A percentile compares a stretch with the other conserved stretches of the same genome.
These are phyloP conservation scores for Glaciozyma martinii DNA, from an alignment of 768 basidiomycete genomes.

Conservation along the genomic window DNA sequence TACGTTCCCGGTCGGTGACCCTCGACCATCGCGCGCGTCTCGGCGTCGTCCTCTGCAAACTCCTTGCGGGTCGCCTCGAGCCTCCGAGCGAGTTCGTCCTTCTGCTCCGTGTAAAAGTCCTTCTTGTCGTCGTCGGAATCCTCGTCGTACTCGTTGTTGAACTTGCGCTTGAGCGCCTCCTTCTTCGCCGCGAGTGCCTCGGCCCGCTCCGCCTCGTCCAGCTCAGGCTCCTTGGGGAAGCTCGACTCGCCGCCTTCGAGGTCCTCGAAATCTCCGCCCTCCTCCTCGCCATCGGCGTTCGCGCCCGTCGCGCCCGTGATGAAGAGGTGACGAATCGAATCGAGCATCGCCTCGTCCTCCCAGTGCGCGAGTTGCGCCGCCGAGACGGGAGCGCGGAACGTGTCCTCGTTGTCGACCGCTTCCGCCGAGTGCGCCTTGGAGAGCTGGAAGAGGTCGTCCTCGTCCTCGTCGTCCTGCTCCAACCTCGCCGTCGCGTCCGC, in stretches of 20 bases:
- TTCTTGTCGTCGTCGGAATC: conserved; percentile 46
- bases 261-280: conserved; percentile 41
- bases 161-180: conserved; percentile 82
- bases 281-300: conserved; percentile 43
- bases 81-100: conserved; percentile 61
- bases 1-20: conserved; percentile 85
- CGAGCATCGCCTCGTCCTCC: conserved; percentile 75
- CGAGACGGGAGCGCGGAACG: conserved; percentile 38
- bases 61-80: conserved; percentile 63
- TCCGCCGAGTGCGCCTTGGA: neutral
- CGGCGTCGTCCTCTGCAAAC: conserved; percentile 67
- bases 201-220: conserved; percentile 36
- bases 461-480: conserved; percentile 17
- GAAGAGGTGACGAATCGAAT: conserved; percentile 77
- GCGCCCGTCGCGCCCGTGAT: conserved; percentile 54
- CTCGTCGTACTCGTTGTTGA: conserved; percentile 85
- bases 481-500: conserved; percentile 29
- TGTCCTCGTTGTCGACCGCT: conserved; percentile 28
- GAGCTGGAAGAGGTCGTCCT: conserved; percentile 66
- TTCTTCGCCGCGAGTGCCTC: conserved; percentile 70
- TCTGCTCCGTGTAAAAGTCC: conserved; percentile 85
- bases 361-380: conserved; percentile 55
- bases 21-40: conserved; percentile 72
- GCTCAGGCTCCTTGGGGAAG: conserved; percentile 32
- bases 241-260: conserved; percentile 42